These are phyloP conservation scores for Beauveria australis DNA, from an alignment of 2,329 filamentous ascomycete genomes.

Conservation along the genomic window DNA sequence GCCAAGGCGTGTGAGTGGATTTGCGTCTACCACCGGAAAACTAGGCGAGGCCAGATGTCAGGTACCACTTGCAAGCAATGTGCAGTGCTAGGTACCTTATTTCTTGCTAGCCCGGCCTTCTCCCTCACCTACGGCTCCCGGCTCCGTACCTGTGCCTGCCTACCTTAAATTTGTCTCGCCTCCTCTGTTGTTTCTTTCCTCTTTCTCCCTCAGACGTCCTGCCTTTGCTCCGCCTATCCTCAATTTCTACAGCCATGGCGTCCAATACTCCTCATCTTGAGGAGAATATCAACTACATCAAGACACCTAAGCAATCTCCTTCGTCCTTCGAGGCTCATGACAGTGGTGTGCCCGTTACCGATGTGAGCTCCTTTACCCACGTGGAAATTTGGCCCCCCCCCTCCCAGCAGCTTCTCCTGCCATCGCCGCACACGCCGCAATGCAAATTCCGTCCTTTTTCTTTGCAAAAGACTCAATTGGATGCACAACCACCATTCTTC, in stretches of 20 bases:
- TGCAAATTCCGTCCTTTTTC: background rate
- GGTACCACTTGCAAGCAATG: background rate
- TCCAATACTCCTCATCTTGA: constrained; percentile 9
- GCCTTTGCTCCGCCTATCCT: constrained; percentile 1
- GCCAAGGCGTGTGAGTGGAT: background rate
- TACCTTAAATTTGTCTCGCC: constrained; percentile 5
- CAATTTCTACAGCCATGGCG: constrained; percentile 8
- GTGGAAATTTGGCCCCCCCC: background rate
- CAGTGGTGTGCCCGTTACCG: constrained; percentile 34
- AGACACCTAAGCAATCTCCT: constrained; percentile 29
- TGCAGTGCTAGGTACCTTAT: background rate
- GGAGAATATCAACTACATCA: constrained; percentile 18
- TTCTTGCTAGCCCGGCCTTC: background rate
- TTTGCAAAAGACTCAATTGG: background rate
- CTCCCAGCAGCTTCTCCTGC: background rate
- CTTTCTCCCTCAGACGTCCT: background rate
- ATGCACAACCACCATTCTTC: background rate
- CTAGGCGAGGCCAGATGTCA: background rate
- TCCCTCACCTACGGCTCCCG: background rate
- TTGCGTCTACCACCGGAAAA: background rate
- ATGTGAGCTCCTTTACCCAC: constrained; percentile 30
- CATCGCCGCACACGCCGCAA: background rate
- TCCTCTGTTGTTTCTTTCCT: constrained; percentile 6
- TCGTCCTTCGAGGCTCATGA: constrained; percentile 66
- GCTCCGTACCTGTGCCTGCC: background rate